Conservation (phyloP, 768 basidiomycete genomes). For the Naematelia aurantialba region DNA sequence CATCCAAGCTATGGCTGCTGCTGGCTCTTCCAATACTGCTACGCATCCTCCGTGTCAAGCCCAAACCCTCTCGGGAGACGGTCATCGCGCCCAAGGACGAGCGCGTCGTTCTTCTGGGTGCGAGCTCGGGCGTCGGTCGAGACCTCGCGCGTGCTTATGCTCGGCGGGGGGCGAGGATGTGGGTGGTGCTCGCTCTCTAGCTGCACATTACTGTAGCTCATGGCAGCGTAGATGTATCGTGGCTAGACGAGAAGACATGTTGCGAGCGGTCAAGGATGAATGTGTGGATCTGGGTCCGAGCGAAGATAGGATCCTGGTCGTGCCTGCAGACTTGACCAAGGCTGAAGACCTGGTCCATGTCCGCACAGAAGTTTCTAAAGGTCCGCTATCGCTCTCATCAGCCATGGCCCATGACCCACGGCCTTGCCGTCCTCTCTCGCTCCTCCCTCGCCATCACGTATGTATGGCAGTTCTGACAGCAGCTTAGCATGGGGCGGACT, state of each 20-base stretch:
- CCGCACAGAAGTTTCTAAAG: slow-evolving; percentile 56
- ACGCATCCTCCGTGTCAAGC: slow-evolving; percentile 14
- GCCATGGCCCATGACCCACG: neutral
- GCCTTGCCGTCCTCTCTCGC: neutral
- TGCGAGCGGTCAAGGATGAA: slow-evolving; percentile 63
- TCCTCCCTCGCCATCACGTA: neutral
- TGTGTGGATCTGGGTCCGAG: slow-evolving; percentile 19
- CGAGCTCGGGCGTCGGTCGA: slow-evolving; percentile 76
- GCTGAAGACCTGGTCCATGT: slow-evolving; percentile 66
- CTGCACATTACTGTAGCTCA: neutral
- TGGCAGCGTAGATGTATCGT: slow-evolving; percentile 59
- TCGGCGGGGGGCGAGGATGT: slow-evolving; percentile 61
- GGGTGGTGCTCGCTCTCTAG: slow-evolving; percentile 6
- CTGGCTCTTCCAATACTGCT: slow-evolving; percentile 27
- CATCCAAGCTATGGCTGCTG: slow-evolving; percentile 15
- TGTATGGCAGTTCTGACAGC: neutral
- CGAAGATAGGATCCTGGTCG: slow-evolving; percentile 52
- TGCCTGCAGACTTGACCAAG: slow-evolving; percentile 63
- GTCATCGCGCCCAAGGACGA: slow-evolving; percentile 54
- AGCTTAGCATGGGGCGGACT: slow-evolving; percentile 70
- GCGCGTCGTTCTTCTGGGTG: slow-evolving; percentile 76
- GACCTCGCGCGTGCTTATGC: slow-evolving; percentile 69
- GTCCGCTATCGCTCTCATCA: slow-evolving; percentile 52
- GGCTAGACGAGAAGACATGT: slow-evolving; percentile 59
- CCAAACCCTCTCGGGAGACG: slow-evolving; percentile 25